phyloP scores from a whole-genome alignment of 2,329 filamentous ascomycete species.

The Rhynchosporium agropyri region DNA sequence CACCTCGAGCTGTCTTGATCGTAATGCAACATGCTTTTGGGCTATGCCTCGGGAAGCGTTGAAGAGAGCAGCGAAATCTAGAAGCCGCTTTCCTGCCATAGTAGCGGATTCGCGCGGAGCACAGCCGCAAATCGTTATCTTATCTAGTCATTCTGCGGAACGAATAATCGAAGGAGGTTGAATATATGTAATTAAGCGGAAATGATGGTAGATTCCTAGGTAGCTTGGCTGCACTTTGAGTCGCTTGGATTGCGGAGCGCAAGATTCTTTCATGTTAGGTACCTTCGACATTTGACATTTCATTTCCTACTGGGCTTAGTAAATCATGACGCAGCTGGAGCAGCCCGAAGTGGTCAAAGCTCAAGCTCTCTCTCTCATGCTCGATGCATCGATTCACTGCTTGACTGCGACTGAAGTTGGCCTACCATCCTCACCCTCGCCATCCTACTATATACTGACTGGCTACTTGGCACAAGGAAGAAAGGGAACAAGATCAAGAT shows the following conservation, averaged over 20 bases:
- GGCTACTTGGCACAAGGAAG: too few relatives aligned
- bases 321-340: constrained; percentile 7
- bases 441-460: too few relatives aligned
- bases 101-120: constrained; percentile 2
- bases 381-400: too few relatives aligned
- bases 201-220: too few relatives aligned
- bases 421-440: too few relatives aligned
- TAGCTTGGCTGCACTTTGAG: too few relatives aligned
- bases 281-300: too few relatives aligned
- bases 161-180: neutral
- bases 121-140: constrained; percentile 18
- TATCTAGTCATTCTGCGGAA: constrained; percentile 29
- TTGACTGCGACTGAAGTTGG: too few relatives aligned
- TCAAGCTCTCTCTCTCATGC: neutral
- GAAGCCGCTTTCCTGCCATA: constrained; percentile 64
- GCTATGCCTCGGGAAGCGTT: constrained; percentile 71
- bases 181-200: too few relatives aligned
- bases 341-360: neutral
- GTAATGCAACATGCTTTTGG: constrained; percentile 61
- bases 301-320: neutral
- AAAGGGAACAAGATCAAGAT: too few relatives aligned
- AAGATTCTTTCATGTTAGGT: too few relatives aligned
- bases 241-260: too few relatives aligned
- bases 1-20: constrained; percentile 60
- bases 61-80: constrained; percentile 72